Percentiles rank a stretch among this genome's conserved stretches.
phyloP scores from a whole-genome alignment of 345 rosid species.

The Pistacia vera region DNA sequence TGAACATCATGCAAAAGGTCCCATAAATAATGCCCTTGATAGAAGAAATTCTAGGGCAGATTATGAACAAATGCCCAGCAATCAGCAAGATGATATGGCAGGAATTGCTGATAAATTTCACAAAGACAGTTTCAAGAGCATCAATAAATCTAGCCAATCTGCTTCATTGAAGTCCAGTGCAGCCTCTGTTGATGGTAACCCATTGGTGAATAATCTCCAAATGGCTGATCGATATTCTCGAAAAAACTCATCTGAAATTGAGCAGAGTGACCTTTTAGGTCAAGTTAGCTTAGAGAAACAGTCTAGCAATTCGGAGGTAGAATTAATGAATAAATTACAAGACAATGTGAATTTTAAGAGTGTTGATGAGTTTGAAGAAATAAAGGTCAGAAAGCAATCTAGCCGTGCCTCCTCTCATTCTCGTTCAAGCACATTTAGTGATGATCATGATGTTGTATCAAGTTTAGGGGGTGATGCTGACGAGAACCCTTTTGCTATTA shows the following conservation, averaged over 20 bases:
- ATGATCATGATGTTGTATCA: conserved; percentile 36
- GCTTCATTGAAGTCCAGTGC: conserved; percentile 35
- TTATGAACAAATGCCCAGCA: conserved; percentile 24
- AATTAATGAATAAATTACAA: conserved; percentile 20
- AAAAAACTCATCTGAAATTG: conserved; percentile 41
- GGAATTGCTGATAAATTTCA: conserved; percentile 30
- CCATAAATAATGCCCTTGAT: conserved; percentile 19
- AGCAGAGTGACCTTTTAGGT: conserved; percentile 29
- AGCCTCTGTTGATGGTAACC: conserved; percentile 26
- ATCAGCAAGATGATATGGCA: conserved; percentile 27
- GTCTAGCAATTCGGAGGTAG: conserved; percentile 39
- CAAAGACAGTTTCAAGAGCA: conserved; percentile 25
- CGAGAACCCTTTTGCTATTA: conserved; percentile 46
- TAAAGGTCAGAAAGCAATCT: conserved; percentile 35
- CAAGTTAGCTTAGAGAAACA: conserved; percentile 34
- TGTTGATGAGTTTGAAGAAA: conserved; percentile 33
- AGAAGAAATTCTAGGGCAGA: conserved; percentile 27
- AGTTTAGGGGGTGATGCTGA: conserved; percentile 23
- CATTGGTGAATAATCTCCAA: conserved; percentile 21
- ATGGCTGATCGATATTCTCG: conserved; percentile 43
- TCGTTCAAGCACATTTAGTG: conserved; percentile 36
- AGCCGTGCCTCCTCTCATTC: conserved; percentile 42
- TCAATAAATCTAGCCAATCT: conserved; percentile 23
- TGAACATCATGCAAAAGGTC: conserved; percentile 27
- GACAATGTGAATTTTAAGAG: conserved; percentile 24